A percentile compares a stretch with the other conserved stretches of the same genome.
These are phyloP conservation scores for Lasiodiplodia theobromae DNA, from an alignment of 2,329 filamentous ascomycete species.

Conservation along the genomic window DNA sequence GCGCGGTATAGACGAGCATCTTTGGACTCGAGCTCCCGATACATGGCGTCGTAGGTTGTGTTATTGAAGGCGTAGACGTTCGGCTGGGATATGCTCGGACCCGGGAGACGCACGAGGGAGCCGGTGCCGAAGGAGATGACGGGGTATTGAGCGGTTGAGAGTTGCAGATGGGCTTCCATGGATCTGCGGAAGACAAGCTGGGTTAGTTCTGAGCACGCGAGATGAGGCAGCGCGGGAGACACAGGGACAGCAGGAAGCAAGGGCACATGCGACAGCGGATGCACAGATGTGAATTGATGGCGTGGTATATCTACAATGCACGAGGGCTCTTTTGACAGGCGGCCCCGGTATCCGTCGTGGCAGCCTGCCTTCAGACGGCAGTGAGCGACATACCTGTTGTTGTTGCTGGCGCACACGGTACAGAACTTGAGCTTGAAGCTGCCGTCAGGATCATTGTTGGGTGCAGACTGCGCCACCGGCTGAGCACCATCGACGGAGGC, in stretches of 20 bases:
- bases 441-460: constrained; percentile 47
- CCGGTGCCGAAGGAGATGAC: constrained; percentile 98
- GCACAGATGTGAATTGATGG: constrained; percentile 26
- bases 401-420: constrained; percentile 98
- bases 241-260: constrained; percentile 8
- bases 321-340: not conserved
- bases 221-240: not conserved
- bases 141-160: constrained; percentile 84
- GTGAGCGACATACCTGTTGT: constrained; percentile 75
- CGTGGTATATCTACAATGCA: constrained; percentile 17
- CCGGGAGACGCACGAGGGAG: constrained; percentile 89
- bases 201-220: constrained; percentile 33
- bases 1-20: constrained; percentile 86
- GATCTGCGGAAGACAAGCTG: constrained; percentile 60
- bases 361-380: not conserved
- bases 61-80: constrained; percentile 99
- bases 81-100: constrained; percentile 87
- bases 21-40: constrained; percentile 85
- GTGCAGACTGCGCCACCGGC: constrained; percentile 31
- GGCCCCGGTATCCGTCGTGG: constrained; percentile 5
- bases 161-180: constrained; percentile 98
- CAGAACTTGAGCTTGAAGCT: constrained; percentile 94
- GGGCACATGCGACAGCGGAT: constrained; percentile 17
- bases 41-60: constrained; percentile 94
- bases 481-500: constrained; percentile 38